Conservation (phyloP, 148 eudicot species). For the Pharnaceum exiguum region DNA sequence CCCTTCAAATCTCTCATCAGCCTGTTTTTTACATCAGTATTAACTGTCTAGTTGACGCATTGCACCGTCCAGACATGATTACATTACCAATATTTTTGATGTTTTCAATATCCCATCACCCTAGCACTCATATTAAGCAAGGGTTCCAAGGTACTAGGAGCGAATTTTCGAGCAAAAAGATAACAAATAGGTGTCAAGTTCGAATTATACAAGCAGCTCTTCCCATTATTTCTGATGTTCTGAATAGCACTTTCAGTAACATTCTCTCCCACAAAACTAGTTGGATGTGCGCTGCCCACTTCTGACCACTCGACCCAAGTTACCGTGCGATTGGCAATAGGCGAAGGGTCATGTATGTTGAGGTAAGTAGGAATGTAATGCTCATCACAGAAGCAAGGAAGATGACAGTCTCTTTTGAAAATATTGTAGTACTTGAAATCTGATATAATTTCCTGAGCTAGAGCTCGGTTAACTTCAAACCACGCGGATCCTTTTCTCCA, state of each 20-base stretch:
- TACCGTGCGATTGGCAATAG: slow-evolving; percentile 55
- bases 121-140: slow-evolving; percentile 43
- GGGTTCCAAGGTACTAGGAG: slow-evolving; percentile 54
- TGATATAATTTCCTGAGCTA: slow-evolving; percentile 52
- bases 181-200: slow-evolving; percentile 37
- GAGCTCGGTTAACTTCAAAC: slow-evolving; percentile 59
- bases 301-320: slow-evolving; percentile 78
- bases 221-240: slow-evolving; percentile 61
- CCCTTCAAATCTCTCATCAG: too few relatives aligned
- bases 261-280: slow-evolving; percentile 41
- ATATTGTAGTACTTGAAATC: slow-evolving; percentile 58
- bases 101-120: slow-evolving; percentile 50
- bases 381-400: slow-evolving; percentile 80
- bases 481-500: slow-evolving; percentile 90
- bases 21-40: too few relatives aligned
- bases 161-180: slow-evolving; percentile 83
- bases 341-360: slow-evolving; percentile 43
- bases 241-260: slow-evolving; percentile 55
- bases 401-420: slow-evolving; percentile 60
- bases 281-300: slow-evolving; percentile 78
- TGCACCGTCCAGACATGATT: too few relatives aligned
- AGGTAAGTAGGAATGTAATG: slow-evolving; percentile 70
- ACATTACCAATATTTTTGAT: neutral
- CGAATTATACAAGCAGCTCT: slow-evolving; percentile 52
- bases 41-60: too few relatives aligned